phyloP scores from a whole-genome alignment of 2,329 filamentous ascomycete species.

The Cladosporium sp. region DNA sequence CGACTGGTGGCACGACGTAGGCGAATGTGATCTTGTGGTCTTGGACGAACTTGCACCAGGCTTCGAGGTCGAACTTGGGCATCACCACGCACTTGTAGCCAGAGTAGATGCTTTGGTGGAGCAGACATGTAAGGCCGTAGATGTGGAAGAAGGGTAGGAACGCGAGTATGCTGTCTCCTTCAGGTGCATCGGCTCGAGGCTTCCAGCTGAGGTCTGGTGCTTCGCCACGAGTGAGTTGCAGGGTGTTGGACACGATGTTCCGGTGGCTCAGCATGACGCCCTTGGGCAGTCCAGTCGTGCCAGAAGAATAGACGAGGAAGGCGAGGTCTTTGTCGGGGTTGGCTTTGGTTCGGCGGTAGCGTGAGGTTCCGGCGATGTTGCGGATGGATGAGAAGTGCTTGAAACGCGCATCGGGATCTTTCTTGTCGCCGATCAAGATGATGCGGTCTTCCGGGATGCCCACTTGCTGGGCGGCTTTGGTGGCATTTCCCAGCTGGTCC shows the following conservation, averaged over 20 bases:
- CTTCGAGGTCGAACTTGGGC: constrained; percentile 75
- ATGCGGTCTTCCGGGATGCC: constrained; percentile 70
- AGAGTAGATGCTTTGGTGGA: constrained; percentile 63
- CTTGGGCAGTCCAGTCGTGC: constrained; percentile 88
- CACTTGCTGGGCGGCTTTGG: constrained; percentile 63
- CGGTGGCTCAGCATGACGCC: constrained; percentile 81
- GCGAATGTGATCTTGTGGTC: constrained; percentile 69
- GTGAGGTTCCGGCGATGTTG: constrained; percentile 56
- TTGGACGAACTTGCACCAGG: constrained; percentile 73
- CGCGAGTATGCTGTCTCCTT: constrained; percentile 69
- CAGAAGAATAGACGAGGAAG: constrained; percentile 83
- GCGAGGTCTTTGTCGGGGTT: constrained; percentile 69
- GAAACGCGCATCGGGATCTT: constrained; percentile 54
- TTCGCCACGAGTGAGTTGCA: constrained; percentile 40
- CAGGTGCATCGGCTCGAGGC: constrained; percentile 43
- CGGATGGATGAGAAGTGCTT: constrained; percentile 71
- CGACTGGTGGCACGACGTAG: constrained; percentile 80
- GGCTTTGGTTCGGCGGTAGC: constrained; percentile 58
- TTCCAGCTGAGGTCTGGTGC: constrained; percentile 49
- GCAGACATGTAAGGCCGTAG: constrained; percentile 71
- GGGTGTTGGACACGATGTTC: constrained; percentile 73
- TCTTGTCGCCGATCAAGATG: constrained; percentile 68
- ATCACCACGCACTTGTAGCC: constrained; percentile 68
- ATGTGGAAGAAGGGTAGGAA: constrained; percentile 91
- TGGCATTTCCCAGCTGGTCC: constrained; percentile 60